Evolutionary conservation across 2,329 filamentous ascomycete genomes (phyloP).

Genomic region (Arthrobotrys sphaeroides): DNA sequence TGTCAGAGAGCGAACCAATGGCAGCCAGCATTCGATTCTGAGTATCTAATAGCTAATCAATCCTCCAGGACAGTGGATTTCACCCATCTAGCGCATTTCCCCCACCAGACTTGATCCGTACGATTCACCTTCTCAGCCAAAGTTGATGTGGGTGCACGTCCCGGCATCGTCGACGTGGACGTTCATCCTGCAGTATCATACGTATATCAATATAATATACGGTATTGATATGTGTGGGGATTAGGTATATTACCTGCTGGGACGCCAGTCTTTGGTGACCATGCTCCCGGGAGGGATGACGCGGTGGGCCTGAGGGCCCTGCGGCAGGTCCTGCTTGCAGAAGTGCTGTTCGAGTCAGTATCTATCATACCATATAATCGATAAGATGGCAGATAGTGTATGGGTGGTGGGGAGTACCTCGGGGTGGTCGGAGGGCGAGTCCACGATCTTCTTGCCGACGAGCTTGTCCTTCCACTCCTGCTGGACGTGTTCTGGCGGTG

Average conservation of each 20-base stretch:
- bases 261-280: slow-evolving; percentile 56
- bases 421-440: slow-evolving; percentile 32
- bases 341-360: slow-evolving; percentile 44
- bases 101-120: too few species aligned
- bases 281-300: slow-evolving; percentile 54
- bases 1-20: too few species aligned
- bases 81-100: too few species aligned
- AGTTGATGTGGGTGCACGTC: slow-evolving; percentile 54
- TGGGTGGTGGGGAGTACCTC: neutral
- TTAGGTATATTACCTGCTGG: slow-evolving; percentile 51
- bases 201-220: neutral
- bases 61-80: too few species aligned
- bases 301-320: slow-evolving; percentile 49
- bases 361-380: neutral
- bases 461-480: slow-evolving; percentile 56
- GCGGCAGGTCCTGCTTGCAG: slow-evolving; percentile 55
- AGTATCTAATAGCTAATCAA: too few species aligned
- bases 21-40: too few species aligned
- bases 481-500: slow-evolving; percentile 9
- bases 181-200: slow-evolving; percentile 56
- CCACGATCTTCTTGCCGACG: slow-evolving; percentile 56
- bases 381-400: neutral
- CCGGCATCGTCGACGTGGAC: slow-evolving; percentile 56
- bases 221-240: neutral
- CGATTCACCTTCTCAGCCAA: slow-evolving; percentile 54